Evolutionary conservation across 306 rosid genomes (phyloP).

Genomic region (Myrica gale): DNA sequence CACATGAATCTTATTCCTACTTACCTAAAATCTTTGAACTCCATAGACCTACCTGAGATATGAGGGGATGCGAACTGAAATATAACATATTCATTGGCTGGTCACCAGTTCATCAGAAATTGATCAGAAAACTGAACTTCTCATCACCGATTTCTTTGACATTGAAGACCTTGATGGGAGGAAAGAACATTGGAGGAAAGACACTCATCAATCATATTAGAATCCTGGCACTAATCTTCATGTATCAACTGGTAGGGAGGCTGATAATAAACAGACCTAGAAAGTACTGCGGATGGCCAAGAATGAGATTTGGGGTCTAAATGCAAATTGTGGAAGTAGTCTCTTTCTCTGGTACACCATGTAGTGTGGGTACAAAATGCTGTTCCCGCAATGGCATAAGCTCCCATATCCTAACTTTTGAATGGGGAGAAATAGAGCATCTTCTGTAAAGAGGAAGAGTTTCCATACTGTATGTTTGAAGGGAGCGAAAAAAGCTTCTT

Average conservation of each 20-base stretch:
- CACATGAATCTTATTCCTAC: neutral
- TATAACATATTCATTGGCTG: neutral
- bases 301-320: neutral
- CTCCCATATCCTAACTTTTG: neutral
- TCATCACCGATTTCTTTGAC: neutral
- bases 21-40: neutral
- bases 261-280: neutral
- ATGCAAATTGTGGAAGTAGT: neutral
- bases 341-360: neutral
- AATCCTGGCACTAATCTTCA: neutral
- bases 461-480: neutral
- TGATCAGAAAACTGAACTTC: no score
- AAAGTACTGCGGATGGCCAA: neutral
- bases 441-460: neutral
- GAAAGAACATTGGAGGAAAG: neutral
- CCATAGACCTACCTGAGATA: neutral
- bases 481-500: neutral
- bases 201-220: neutral
- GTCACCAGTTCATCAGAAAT: neutral
- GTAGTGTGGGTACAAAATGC: neutral
- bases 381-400: neutral
- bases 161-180: neutral
- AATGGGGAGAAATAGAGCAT: neutral
- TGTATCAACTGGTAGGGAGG: neutral
- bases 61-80: neutral